Base-by-base conservation (phyloP, 129 eudicot species). In the Flaveria trinervia region DNA sequence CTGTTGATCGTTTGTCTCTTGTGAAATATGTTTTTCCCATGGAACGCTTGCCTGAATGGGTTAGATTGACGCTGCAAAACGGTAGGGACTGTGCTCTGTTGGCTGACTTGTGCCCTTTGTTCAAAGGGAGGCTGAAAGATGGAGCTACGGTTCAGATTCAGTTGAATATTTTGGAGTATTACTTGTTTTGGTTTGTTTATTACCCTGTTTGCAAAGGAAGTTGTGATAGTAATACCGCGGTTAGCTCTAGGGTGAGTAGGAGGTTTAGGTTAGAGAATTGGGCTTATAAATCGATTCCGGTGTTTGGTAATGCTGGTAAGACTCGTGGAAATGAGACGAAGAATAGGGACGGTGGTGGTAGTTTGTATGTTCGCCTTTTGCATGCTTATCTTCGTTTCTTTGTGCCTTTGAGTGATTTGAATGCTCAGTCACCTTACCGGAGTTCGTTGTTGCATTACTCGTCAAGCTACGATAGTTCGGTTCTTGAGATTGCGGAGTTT, bases 181-280 rank as follows among this genome's bases (percentile, higher is more conserved):
- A 83, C 79, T 69, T 90, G 86, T 93, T 93, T 59, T 93, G 98
- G 98, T 90, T 93, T 85, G 93, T 91, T 26, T 93, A 90, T 83
- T 93, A 85, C 77, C 97, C 98, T 81, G 93, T 90, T 70, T 93
- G 86, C 76, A 88, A 80, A 86, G 96, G 97, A 14, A 87, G 81
- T 60, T 76, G 74, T 76, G 92, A 85, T 77, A 87, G 48, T 41
- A 61, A 43, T 9, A 60, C 50, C 10, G 23, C 48, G 4, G 84
- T 79, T 22, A 83, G 72, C 30, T 84, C 87, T 75, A 72, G 84
- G 44, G 79, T 82, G n/a, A 85, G 83, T 52, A 85, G 81, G 71
- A 85, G 82, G 54, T 89, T 80, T 81, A 77, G 85, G 86, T 80
- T 90, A 73, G 96, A 93, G 85, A 93, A 84, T 48, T 93, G 98